Conservation (phyloP, 2,329 filamentous ascomycete species). For the Talaromyces rugulosus region DNA sequence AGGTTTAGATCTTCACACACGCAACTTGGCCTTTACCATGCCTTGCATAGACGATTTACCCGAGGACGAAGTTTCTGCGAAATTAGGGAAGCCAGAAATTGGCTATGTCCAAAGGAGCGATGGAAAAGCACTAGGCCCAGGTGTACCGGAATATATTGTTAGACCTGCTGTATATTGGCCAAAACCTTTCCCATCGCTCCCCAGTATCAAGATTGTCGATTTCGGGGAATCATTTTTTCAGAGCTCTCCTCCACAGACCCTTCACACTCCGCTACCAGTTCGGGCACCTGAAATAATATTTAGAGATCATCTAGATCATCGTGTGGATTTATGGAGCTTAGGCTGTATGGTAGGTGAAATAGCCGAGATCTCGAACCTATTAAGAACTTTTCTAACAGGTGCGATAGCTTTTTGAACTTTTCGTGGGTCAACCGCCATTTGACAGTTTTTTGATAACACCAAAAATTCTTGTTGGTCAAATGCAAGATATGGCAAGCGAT, state of each 20-base stretch:
- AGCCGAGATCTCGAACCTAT: not conserved
- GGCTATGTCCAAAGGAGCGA: slow-evolving; percentile 21
- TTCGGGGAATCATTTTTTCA: slow-evolving; percentile 36
- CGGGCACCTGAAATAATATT: slow-evolving; percentile 39
- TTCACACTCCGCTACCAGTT: slow-evolving; percentile 32
- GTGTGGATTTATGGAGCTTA: slow-evolving; percentile 37
- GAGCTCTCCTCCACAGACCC: slow-evolving; percentile 3
- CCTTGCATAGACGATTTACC: slow-evolving; percentile 13
- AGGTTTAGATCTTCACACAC: slow-evolving; percentile 23
- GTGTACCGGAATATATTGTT: slow-evolving; percentile 24
- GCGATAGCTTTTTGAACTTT: slow-evolving; percentile 35
- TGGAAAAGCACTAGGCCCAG: slow-evolving; percentile 17
- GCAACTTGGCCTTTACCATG: slow-evolving; percentile 25
- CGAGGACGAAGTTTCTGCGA: slow-evolving; percentile 18
- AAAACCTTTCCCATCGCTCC: slow-evolving; percentile 12
- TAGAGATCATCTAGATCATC: slow-evolving; percentile 29
- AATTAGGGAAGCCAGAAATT: slow-evolving; percentile 23
- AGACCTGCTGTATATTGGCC: slow-evolving; percentile 14
- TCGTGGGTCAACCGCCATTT: slow-evolving; percentile 37
- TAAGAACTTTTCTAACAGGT: slow-evolving; percentile 12
- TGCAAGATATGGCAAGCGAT: slow-evolving; percentile 32
- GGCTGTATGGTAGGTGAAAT: slow-evolving; percentile 31
- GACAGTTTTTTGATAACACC: slow-evolving; percentile 33
- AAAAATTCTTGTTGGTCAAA: slow-evolving; percentile 30
- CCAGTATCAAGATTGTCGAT: slow-evolving; percentile 30